These are phyloP conservation scores for Diphasiastrum complanatum DNA, from an alignment of 83 land plant genomes.

Conservation along the genomic window DNA sequence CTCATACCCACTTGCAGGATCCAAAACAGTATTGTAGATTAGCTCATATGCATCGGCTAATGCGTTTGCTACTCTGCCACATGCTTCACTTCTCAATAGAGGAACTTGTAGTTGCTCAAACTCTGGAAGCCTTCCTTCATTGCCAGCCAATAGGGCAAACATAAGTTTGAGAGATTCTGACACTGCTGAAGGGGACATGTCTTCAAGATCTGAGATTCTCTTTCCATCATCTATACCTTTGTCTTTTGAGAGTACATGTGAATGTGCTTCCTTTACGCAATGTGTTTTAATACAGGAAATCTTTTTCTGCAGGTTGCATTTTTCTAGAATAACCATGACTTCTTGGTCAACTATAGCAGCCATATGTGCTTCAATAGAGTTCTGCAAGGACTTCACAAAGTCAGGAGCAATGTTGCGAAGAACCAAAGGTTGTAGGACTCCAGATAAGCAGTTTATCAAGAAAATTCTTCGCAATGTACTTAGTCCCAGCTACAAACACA, in stretches of 20 bases:
- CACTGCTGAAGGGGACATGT: slow-evolving; percentile 48
- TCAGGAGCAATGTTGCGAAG: slow-evolving; percentile 46
- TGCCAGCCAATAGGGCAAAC: slow-evolving; percentile 69
- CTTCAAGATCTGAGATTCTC: slow-evolving; percentile 57
- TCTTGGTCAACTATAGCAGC: slow-evolving; percentile 63
- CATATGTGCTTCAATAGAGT: slow-evolving; percentile 51
- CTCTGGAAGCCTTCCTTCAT: slow-evolving; percentile 73
- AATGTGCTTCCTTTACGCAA: slow-evolving; percentile 11
- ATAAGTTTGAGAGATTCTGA: slow-evolving; percentile 61
- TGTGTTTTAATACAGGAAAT: slow-evolving; percentile 46
- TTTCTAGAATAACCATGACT: slow-evolving; percentile 54
- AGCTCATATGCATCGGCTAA: slow-evolving; percentile 69
- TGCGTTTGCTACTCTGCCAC: slow-evolving; percentile 53
- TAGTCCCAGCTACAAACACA: slow-evolving; percentile 20
- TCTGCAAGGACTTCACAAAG: slow-evolving; percentile 46
- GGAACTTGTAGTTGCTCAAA: slow-evolving; percentile 85
- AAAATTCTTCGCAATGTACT: slow-evolving; percentile 72
- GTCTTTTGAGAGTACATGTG: slow-evolving; percentile 25
- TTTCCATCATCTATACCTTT: slow-evolving; percentile 22
- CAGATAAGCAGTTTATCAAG: slow-evolving; percentile 82
- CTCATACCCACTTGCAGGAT: slow-evolving; percentile 59
- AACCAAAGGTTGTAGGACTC: slow-evolving; percentile 75
- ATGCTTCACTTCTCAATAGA: slow-evolving; percentile 64
- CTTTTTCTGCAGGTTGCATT: slow-evolving; percentile 57
- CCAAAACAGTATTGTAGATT: slow-evolving; percentile 55